Conservation (phyloP, 73 alveolate genomes). For the Paramecium sonneborni region DNA sequence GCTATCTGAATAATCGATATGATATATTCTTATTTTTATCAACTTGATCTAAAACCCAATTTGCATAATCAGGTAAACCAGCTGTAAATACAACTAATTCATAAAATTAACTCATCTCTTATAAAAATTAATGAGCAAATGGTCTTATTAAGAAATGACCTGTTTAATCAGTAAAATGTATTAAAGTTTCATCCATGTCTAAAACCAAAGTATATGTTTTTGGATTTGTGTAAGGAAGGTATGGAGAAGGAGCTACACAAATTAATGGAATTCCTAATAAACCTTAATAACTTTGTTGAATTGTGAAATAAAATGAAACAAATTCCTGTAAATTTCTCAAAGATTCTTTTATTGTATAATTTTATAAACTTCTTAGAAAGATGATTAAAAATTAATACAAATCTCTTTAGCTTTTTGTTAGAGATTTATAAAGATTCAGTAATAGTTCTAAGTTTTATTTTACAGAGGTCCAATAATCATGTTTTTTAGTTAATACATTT, state of each 20-base stretch:
- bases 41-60: conserved; percentile 89
- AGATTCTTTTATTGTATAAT: conserved; percentile 6
- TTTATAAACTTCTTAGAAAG: not conserved
- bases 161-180: conserved; percentile 93
- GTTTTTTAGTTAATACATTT: not conserved
- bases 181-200: conserved; percentile 98
- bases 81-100: conserved; percentile 99
- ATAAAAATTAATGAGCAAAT: conserved; percentile 83
- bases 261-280: conserved; percentile 56
- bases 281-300: conserved; percentile 11
- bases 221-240: conserved; percentile 45
- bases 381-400: not conserved
- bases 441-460: conserved; percentile 14
- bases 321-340: not conserved
- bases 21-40: conserved; percentile 81
- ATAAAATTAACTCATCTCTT: conserved; percentile 88
- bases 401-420: conserved; percentile 12
- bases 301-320: conserved; percentile 31
- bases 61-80: conserved; percentile 96
- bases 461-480: conserved; percentile 3
- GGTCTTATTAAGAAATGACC: conserved; percentile 95
- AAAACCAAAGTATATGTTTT: conserved; percentile 84
- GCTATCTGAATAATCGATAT: conserved; percentile 92
- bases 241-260: conserved; percentile 60
- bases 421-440: not conserved